Conservation (phyloP, 805 yeast genomes). For the Ogataea allantospora region DNA sequence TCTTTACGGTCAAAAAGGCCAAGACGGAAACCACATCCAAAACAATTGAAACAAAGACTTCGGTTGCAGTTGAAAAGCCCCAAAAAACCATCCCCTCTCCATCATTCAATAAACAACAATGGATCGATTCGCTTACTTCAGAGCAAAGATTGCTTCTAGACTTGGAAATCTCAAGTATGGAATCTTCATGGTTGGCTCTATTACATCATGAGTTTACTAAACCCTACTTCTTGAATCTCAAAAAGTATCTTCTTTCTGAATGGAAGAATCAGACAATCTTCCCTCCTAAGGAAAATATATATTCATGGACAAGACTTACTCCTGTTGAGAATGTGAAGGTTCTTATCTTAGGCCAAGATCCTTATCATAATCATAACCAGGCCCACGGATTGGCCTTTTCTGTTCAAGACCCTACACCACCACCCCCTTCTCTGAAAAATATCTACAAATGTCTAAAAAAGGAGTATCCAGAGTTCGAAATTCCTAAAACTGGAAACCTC, state of each 20-base stretch:
- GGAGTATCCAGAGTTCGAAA: constrained; percentile 67
- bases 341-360: constrained; percentile 91
- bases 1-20: constrained; percentile 8
- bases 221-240: constrained; percentile 77
- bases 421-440: constrained; percentile 86
- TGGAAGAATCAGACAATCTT: constrained; percentile 49
- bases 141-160: constrained; percentile 53
- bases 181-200: constrained; percentile 73
- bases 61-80: background rate
- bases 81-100: background rate
- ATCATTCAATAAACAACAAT: constrained; percentile 48
- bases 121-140: constrained; percentile 47
- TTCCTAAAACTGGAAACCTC: constrained; percentile 65
- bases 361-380: constrained; percentile 88
- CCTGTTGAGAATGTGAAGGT: constrained; percentile 74
- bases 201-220: constrained; percentile 73
- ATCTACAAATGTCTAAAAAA: constrained; percentile 74
- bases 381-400: constrained; percentile 97
- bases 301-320: constrained; percentile 89
- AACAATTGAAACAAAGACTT: constrained; percentile 1
- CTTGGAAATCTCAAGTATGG: constrained; percentile 69
- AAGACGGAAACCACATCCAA: background rate
- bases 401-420: constrained; percentile 75
- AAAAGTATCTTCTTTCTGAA: constrained; percentile 57
- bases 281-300: constrained; percentile 75